Evolutionary conservation across 176 grass and related monocot genomes (phyloP), one percentile per base, ranked within the genome.

Genomic region (Pontederia crassipes): DNA sequence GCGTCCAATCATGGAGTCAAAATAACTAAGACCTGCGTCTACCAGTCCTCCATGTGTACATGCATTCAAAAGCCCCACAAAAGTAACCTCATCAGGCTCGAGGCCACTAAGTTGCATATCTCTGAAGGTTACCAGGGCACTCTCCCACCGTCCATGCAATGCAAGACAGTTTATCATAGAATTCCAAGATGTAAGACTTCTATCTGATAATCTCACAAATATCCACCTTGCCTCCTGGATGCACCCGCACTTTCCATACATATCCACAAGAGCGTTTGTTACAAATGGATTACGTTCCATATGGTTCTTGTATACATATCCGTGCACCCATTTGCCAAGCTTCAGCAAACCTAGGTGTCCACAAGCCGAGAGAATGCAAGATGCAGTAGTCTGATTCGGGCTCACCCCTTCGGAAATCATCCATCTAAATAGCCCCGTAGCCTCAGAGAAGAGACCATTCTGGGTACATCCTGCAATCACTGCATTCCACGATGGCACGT

Each of bases 21-120:
- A 85, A 67, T 85, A 79, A 2, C 69, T 15, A 48, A 73, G 48
- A 4, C 78, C 86, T 77, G 81, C 75, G 69, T 88, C 69, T 49
- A 89, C 81, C 54, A 85, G 65, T 52, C 86, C 86, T 75, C 73
- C 68, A 79, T 89, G 81, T 28, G 77, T 78, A 58, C 86, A 89
- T 53, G 78, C 81, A 84, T 84, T 80, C 55, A 89, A 59, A 81
- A 89, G 74, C 20, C 86, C 86, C 20, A 84, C 71, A 52, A 89
- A 89, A 65, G 86, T 89, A 71, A 89, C 81, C 32, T 78, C 71
- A 10, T 89, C 80, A 57, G 78, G 86, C 58, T 75, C 47, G 51
- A 78, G 57, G 48, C 74, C 71, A 35, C 59, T 63, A 51, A 55
- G 73, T 68, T 65, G 16, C 86, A 89, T 89, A 54, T 69, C 57